phyloP scores from a whole-genome alignment of 257 asterid species.

The Rhazya stricta region DNA sequence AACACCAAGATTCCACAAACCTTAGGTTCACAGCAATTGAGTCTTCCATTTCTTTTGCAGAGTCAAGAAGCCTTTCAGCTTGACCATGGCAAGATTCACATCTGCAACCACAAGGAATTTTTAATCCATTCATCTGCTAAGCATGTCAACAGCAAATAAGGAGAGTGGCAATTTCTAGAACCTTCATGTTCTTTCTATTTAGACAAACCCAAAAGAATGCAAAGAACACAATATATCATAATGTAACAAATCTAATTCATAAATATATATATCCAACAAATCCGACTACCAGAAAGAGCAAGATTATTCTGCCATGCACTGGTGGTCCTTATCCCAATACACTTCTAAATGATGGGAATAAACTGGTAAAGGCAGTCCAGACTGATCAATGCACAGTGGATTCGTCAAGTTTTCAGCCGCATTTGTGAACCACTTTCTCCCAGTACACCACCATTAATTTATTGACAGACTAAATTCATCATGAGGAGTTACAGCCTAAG shows the following conservation, averaged over 20 bases:
- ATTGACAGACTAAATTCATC: background rate
- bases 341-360: too few species aligned
- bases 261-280: background rate
- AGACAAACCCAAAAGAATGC: too few species aligned
- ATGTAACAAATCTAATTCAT: background rate
- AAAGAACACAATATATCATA: background rate
- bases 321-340: background rate
- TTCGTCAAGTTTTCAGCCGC: background rate
- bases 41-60: slow-evolving; percentile 99
- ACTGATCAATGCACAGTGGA: too few species aligned
- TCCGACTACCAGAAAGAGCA: background rate
- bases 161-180: background rate
- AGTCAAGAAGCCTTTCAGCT: slow-evolving; percentile 97
- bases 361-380: too few species aligned
- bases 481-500: background rate
- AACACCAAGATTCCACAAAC: slow-evolving; percentile 30
- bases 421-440: background rate
- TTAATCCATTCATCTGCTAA: background rate
- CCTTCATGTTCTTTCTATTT: background rate
- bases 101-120: slow-evolving; percentile 38
- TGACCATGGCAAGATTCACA: slow-evolving; percentile 99
- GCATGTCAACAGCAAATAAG: background rate
- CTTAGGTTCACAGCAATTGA: slow-evolving; percentile 96
- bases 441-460: background rate
- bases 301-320: background rate